These are phyloP conservation scores for Ceratocystis albifundus DNA, from an alignment of 2,329 filamentous ascomycete species.

Conservation along the genomic window DNA sequence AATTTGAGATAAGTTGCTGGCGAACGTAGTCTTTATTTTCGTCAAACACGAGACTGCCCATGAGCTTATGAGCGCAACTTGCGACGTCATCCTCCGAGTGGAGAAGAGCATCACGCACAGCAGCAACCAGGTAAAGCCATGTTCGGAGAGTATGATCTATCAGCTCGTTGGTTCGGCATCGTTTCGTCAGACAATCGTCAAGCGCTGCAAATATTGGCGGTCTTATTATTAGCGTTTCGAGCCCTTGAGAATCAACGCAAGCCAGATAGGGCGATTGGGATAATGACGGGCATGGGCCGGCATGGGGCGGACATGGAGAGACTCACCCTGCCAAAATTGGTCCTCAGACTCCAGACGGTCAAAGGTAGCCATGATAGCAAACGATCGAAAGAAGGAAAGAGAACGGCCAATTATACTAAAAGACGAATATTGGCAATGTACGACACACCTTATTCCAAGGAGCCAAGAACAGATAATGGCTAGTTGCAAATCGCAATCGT, in stretches of 20 bases:
- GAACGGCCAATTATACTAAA: neutral
- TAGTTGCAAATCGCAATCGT: neutral
- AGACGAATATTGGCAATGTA: neutral
- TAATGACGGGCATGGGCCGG: no score
- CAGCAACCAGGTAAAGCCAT: conserved; percentile 69
- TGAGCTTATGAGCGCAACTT: conserved; percentile 65
- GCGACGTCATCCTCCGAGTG: conserved; percentile 68
- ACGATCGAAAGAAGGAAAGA: neutral
- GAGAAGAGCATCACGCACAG: conserved; percentile 63
- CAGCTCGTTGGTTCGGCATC: conserved; percentile 42
- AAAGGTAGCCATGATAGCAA: conserved; percentile 16
- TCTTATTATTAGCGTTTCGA: neutral
- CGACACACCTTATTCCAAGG: neutral
- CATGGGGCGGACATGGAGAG: conserved; percentile 22
- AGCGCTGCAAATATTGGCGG: conserved; percentile 34
- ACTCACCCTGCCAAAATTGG: conserved; percentile 76
- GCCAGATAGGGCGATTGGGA: neutral
- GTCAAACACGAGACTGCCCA: conserved; percentile 63
- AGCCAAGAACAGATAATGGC: neutral
- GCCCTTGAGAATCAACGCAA: neutral
- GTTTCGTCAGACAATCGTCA: conserved; percentile 35
- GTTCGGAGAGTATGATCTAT: conserved; percentile 77
- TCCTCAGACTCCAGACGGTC: conserved; percentile 43
- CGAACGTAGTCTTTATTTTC: conserved; percentile 76
- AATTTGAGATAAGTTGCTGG: conserved; percentile 80